Percentiles rank a stretch among this genome's conserved stretches.
These are phyloP conservation scores for Protomyces macrosporus DNA, from an alignment of 1,139 yeast genomes.

Conservation along the genomic window DNA sequence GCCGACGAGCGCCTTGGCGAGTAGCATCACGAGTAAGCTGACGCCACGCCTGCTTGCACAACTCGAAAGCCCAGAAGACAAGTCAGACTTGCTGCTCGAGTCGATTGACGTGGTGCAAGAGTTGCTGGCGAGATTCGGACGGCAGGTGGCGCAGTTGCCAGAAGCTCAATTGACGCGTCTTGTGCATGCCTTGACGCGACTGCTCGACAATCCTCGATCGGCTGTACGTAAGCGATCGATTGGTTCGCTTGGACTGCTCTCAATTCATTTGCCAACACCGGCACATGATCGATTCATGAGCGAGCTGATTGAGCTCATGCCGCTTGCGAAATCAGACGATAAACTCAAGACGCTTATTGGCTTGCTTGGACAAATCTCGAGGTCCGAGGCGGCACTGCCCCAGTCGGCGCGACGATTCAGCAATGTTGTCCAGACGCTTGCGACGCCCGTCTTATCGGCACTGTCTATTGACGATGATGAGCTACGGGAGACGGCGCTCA, in stretches of 20 bases:
- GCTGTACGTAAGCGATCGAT: slow-evolving; percentile 44
- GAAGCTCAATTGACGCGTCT: slow-evolving; percentile 36
- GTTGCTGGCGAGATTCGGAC: slow-evolving; percentile 53
- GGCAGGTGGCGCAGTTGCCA: slow-evolving; percentile 40
- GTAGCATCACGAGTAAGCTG: slow-evolving; percentile 39
- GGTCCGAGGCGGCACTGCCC: slow-evolving; percentile 33
- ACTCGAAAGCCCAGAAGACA: not conserved
- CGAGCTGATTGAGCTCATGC: slow-evolving; percentile 33
- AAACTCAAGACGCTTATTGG: slow-evolving; percentile 33
- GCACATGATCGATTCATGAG: slow-evolving; percentile 36
- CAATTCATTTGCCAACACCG: slow-evolving; percentile 39
- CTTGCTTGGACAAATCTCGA: slow-evolving; percentile 33
- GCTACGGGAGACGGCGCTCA: slow-evolving; percentile 37
- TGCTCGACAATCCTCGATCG: slow-evolving; percentile 35
- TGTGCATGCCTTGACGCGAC: slow-evolving; percentile 35
- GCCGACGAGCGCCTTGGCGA: slow-evolving; percentile 39
- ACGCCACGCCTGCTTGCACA: slow-evolving; percentile 38
- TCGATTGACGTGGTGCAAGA: slow-evolving; percentile 61
- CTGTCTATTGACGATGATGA: slow-evolving; percentile 35
- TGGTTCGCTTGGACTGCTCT: slow-evolving; percentile 50
- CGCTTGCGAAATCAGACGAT: slow-evolving; percentile 29
- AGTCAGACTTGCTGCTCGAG: slow-evolving; percentile 39
- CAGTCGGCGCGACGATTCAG: slow-evolving; percentile 36
- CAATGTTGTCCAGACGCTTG: slow-evolving; percentile 32
- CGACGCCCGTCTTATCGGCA: slow-evolving; percentile 33